Base-by-base conservation (phyloP, 768 basidiomycete species). In the Cantharellus cinnabarinus region DNA sequence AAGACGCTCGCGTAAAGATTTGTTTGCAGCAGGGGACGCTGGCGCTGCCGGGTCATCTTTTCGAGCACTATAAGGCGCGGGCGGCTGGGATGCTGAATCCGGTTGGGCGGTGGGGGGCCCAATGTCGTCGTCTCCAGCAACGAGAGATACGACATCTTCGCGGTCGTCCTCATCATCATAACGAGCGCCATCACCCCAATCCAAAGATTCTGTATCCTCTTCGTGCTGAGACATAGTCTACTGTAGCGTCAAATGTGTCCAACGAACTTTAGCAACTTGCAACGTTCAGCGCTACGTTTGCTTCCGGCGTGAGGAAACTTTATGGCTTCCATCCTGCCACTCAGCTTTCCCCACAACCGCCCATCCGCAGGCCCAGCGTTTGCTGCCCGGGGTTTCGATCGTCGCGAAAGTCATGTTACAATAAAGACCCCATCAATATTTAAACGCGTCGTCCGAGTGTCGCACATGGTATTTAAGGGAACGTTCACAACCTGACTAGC, bases 361-460 rank as follows among this genome's bases (percentile, higher is more conserved):
- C 20, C 20, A 29, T 29, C 20, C 20, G 20, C 20, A 29, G 20
- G 20, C 20, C 20, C 20, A 29, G 20, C 20, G 20, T 29, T 29
- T 29, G 20, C 20, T 29, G 20, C 20, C 1, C 20, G 20, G 20
- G 20, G 20, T 29, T 29, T 29, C 20, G 20, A 29, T 29, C 20
- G 20, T 29, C 20, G 20, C 20, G 20, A 29, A 29, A 29, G 20
- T 29, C 20, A 29, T 29, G 20, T 29, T 29, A 29, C 20, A 29
- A 29, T 29, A 29, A 29, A 29, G 20, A 29, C 20, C 1, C 20
- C 20, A 29, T 29, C 85, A 42, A 84, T 91, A 64, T 86, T 94
- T 67, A 77, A 81, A 62, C 74, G 89, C 48, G 68, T 93, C 55
- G 79, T 83, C 64, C 78, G 85, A 61, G 83, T 90, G 64, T 83